phyloP scores from a whole-genome alignment of 257 asterid genomes.

The Forsythia suspensa region DNA sequence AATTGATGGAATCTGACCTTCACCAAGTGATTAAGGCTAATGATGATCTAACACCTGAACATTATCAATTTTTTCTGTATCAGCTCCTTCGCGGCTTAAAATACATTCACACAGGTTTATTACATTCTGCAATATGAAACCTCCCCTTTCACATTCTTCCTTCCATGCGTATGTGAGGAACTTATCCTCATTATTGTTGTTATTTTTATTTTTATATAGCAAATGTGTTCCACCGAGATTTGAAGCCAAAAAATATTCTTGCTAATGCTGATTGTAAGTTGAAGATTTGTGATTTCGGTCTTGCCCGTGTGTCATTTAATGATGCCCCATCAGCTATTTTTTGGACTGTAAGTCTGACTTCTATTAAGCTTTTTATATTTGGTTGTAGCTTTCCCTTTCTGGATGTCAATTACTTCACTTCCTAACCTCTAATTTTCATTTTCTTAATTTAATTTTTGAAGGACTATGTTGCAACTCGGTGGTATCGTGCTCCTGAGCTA shows the following conservation, averaged over 20 bases:
- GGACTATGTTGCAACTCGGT: constrained; percentile 98
- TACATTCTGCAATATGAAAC: constrained; percentile 5
- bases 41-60: constrained; percentile 89
- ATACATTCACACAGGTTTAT: constrained; percentile 76
- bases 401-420: background rate
- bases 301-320: constrained; percentile 93
- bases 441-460: constrained; percentile 32
- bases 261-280: constrained; percentile 96
- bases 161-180: constrained; percentile 1
- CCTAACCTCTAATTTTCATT: constrained; percentile 27
- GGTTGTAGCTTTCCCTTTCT: background rate
- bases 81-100: constrained; percentile 95
- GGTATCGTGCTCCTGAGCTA: constrained; percentile 98
- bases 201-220: constrained; percentile 43
- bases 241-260: constrained; percentile 94
- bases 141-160: background rate
- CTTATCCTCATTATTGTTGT: constrained; percentile 17
- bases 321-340: constrained; percentile 97
- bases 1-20: constrained; percentile 96
- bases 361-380: constrained; percentile 5
- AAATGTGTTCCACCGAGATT: constrained; percentile 90
- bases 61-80: constrained; percentile 84
- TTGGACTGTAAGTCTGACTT: constrained; percentile 76
- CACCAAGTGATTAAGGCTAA: constrained; percentile 98
- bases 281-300: constrained; percentile 98